Evolutionary conservation across 1,284 basidiomycete genomes (phyloP).

Genomic region (Ganoderma multipileum): DNA sequence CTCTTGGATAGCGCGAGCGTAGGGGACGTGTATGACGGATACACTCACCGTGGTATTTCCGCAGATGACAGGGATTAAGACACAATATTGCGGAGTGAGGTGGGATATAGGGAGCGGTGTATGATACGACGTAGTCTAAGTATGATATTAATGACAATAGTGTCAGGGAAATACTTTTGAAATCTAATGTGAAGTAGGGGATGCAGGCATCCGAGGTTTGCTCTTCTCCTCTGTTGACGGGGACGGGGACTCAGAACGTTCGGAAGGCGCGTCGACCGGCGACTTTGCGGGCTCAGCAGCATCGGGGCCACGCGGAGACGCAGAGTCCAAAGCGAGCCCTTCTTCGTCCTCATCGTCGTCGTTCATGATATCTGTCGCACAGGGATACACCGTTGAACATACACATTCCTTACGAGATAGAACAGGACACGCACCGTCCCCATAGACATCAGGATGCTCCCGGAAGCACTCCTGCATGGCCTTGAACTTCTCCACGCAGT

Average conservation of each 20-base stretch:
- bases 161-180: slow-evolving; percentile 26
- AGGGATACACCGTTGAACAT: neutral
- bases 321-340: slow-evolving; percentile 12
- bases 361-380: slow-evolving; percentile 37
- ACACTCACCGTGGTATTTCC: neutral
- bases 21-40: neutral
- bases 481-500: slow-evolving; percentile 98
- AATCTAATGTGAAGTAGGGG: slow-evolving; percentile 21
- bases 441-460: slow-evolving; percentile 94
- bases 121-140: slow-evolving; percentile 7
- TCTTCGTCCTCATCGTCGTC: slow-evolving; percentile 38
- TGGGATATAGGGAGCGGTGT: slow-evolving; percentile 7
- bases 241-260: slow-evolving; percentile 15
- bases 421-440: slow-evolving; percentile 72
- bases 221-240: slow-evolving; percentile 14
- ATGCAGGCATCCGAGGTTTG: slow-evolving; percentile 17
- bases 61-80: too few relatives aligned
- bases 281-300: slow-evolving; percentile 15
- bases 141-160: slow-evolving; percentile 25
- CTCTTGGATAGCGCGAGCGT: neutral
- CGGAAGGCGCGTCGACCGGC: slow-evolving; percentile 16
- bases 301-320: slow-evolving; percentile 5
- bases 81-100: neutral
- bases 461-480: slow-evolving; percentile 99
- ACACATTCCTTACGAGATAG: neutral